Evolutionary conservation across 495 filamentous ascomycete species (phyloP), one percentile per base, ranked within the genome.

Genomic region (Pyrenula massariospora): DNA sequence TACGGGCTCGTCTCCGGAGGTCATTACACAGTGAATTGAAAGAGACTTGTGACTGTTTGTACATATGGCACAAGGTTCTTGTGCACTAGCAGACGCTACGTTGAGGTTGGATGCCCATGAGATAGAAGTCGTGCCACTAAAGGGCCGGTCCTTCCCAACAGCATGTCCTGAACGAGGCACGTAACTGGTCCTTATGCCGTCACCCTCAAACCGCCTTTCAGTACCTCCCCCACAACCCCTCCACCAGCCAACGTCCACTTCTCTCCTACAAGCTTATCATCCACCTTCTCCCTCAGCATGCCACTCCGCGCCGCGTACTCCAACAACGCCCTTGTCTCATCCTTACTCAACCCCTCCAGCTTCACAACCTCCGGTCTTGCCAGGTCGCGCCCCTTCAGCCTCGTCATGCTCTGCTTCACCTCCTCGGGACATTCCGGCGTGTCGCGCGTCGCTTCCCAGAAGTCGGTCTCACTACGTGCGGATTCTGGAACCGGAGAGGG

Each of bases 271-370:
- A 77, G 79, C 60, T 72, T 71, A 66, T 92, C 85, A 61, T 86
- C 85, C 48, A 95, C 75, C 50, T 68, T 72, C 56, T 79, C 68
- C 54, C 86, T 80, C 64, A 94, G 66, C 62, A 96, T 73, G 19
- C 93, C 93, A 68, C 89, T 95, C 22, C 76, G 79, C 2, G 88
- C 91, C 72, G 90, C 97, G 70, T 96, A 97, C 75, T 96, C 93
- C 82, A 97, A 82, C 60, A 93, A 73, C 0, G 80, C 77, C 55
- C 86, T 80, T 42, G 91, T 84, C 72, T 97, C 91, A 8, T 5
- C 50, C 65, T 82, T 88, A 55, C 73, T 86, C 58, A 96, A 56
- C 2, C 88, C 85, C 24, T 71, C 71, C 22, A 95, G 62, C 12
- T 72, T 70, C 50, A 82, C 19, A 1, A 82, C 63, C 31, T 42